These are phyloP conservation scores for Gossypium stocksii DNA, from an alignment of 345 rosid species.

Conservation along the genomic window DNA sequence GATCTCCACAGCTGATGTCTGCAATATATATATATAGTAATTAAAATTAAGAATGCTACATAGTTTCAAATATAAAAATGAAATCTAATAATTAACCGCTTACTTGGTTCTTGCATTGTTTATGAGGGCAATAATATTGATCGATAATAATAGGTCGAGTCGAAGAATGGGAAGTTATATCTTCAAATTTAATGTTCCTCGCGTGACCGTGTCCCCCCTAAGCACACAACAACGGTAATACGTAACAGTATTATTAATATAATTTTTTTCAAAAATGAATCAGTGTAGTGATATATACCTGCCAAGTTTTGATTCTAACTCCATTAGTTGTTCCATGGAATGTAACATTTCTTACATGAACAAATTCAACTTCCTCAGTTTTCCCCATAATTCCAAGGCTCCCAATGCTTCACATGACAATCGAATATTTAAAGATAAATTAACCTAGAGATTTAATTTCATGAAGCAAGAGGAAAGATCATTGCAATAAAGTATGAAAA, in stretches of 20 bases:
- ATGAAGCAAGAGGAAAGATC: neutral
- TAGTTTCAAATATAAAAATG: too few relatives aligned
- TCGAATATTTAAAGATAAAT: neutral
- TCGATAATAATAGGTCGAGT: neutral
- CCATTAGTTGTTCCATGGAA: too few relatives aligned
- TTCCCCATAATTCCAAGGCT: neutral
- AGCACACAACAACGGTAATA: too few relatives aligned
- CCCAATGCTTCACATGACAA: neutral
- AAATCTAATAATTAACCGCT: neutral
- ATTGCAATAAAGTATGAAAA: neutral
- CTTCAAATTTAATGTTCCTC: neutral
- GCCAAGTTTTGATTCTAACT: too few relatives aligned
- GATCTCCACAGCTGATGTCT: neutral
- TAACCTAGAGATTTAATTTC: neutral
- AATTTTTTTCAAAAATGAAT: too few relatives aligned
- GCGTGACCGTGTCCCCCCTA: neutral
- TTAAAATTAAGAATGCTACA: neutral
- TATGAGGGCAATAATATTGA: neutral
- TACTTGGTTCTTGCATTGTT: neutral
- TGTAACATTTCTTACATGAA: neutral
- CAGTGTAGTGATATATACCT: too few relatives aligned
- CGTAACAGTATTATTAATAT: too few relatives aligned
- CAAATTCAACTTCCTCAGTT: neutral
- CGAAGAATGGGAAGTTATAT: neutral
- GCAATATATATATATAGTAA: neutral